Evolutionary conservation across 257 asterid genomes (phyloP).

Genomic region (Gentiana macrophylla): DNA sequence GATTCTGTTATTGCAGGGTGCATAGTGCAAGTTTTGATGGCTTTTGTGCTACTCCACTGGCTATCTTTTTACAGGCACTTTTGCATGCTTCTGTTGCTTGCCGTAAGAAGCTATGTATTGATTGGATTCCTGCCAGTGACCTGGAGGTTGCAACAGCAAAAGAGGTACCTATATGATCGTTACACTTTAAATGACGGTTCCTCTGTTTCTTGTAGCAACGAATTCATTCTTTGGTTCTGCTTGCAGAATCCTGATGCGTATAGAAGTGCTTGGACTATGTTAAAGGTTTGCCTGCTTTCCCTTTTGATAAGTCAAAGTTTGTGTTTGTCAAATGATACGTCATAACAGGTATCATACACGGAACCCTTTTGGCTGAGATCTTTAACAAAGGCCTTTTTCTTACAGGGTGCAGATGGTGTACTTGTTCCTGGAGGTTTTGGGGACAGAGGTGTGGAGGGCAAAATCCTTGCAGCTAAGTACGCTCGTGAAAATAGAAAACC

Average conservation of each 20-base stretch:
- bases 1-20: background rate
- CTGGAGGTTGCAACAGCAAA: constrained; percentile 67
- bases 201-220: constrained; percentile 17
- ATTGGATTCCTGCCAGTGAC: constrained; percentile 88
- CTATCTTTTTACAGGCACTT: constrained; percentile 63
- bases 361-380: background rate
- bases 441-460: constrained; percentile 39
- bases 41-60: background rate
- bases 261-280: constrained; percentile 64
- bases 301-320: constrained; percentile 1
- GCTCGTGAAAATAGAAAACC: constrained; percentile 36
- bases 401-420: constrained; percentile 28
- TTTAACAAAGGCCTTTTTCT: constrained; percentile 8
- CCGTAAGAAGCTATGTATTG: constrained; percentile 56
- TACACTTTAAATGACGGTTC: constrained; percentile 7
- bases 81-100: constrained; percentile 89
- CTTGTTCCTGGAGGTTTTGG: constrained; percentile 47
- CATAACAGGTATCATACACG: no score
- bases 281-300: constrained; percentile 46
- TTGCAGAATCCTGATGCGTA: constrained; percentile 67
- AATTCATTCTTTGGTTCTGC: constrained; percentile 12
- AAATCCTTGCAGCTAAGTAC: constrained; percentile 35
- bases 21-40: background rate
- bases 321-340: background rate
- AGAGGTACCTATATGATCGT: constrained; percentile 35